Conservation (phyloP, 768 basidiomycete species). For the Neoboletus magnificus region DNA sequence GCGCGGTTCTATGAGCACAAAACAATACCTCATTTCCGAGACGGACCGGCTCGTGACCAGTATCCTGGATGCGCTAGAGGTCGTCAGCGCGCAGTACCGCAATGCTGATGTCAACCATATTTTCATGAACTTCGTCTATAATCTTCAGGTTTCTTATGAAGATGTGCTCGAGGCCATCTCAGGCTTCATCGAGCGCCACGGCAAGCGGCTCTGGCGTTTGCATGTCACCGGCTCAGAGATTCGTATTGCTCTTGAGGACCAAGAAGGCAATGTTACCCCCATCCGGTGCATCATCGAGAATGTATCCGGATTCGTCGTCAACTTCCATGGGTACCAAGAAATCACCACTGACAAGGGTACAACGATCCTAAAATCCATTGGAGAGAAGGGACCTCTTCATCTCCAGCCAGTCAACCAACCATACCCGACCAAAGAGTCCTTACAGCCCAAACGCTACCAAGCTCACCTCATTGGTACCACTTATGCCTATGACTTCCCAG, state of each 20-base stretch:
- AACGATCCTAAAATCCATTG: constrained; percentile 95
- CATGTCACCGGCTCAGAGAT: constrained; percentile 99
- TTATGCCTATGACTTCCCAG: constrained; percentile 99
- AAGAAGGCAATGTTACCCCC: constrained; percentile 90
- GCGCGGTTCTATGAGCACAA: constrained; percentile 86
- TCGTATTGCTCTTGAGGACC: constrained; percentile 90
- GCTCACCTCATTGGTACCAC: constrained; percentile 98
- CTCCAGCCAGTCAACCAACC: constrained; percentile 90
- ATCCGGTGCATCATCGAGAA: constrained; percentile 99
- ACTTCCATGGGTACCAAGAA: constrained; percentile 97
- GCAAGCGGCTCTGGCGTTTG: constrained; percentile 96
- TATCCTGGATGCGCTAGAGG: constrained; percentile 91
- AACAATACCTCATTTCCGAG: constrained; percentile 98
- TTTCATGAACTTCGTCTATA: constrained; percentile 99
- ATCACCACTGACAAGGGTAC: constrained; percentile 95
- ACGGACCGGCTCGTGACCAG: constrained; percentile 94
- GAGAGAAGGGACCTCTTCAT: constrained; percentile 95
- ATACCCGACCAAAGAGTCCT: constrained; percentile 95
- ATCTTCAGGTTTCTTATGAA: constrained; percentile 90
- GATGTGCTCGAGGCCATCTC: constrained; percentile 95
- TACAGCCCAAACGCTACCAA: constrained; percentile 98
- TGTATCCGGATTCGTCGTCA: constrained; percentile 97
- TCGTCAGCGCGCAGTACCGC: constrained; percentile 84
- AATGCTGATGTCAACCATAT: constrained; percentile 98
- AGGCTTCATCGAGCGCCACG: constrained; percentile 99